phyloP scores from a whole-genome alignment of 257 asterid genomes.

The Fraxinus cuspidata region DNA sequence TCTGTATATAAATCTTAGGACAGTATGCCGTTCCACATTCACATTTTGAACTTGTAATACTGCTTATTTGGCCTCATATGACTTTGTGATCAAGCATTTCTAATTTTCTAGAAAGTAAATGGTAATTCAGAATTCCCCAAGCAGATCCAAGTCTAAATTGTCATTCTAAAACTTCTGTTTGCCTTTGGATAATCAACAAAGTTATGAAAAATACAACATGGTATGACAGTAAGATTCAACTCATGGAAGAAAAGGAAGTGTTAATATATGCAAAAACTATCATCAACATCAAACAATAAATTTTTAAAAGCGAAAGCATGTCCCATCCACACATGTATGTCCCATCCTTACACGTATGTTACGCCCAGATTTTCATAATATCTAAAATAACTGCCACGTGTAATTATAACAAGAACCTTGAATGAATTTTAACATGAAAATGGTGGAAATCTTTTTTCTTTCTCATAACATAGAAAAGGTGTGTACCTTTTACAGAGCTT shows the following conservation, averaged over 20 bases:
- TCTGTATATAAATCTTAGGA: background rate
- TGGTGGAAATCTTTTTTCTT: background rate
- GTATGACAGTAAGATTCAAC: background rate
- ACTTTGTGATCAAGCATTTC: background rate
- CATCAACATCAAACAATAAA: too few species aligned
- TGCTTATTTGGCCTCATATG: background rate
- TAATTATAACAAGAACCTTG: background rate
- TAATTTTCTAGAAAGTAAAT: background rate
- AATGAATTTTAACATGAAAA: background rate
- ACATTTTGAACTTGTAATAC: background rate
- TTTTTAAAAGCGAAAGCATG: background rate
- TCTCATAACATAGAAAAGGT: background rate
- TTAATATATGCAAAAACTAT: too few species aligned
- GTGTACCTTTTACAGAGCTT: background rate
- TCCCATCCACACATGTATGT: background rate
- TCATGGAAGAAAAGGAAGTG: background rate
- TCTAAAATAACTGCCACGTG: background rate
- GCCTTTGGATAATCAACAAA: background rate
- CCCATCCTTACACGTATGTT: background rate
- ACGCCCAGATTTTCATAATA: too few species aligned
- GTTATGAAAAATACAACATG: background rate
- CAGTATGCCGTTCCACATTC: background rate
- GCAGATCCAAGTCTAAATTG: background rate
- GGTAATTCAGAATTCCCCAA: background rate
- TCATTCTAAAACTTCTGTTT: background rate